These are phyloP conservation scores for Botryotinia convoluta DNA, from an alignment of 2,329 filamentous ascomycete genomes.

Conservation along the genomic window DNA sequence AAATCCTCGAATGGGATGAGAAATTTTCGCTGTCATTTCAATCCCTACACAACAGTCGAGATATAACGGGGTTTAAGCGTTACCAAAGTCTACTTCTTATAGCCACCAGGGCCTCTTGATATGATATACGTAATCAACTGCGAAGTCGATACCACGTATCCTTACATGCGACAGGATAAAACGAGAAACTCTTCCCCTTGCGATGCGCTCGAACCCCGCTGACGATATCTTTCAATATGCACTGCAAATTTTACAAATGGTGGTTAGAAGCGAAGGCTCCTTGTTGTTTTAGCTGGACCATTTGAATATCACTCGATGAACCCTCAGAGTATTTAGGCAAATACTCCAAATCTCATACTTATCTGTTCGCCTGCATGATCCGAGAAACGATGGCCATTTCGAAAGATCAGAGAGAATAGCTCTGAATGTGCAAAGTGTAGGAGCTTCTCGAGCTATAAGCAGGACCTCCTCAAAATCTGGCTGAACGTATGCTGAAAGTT, in stretches of 20 bases:
- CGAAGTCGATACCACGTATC: not conserved
- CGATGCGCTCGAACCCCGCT: not conserved
- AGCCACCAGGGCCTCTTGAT: not conserved
- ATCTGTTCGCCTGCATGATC: not conserved
- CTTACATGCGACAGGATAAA: not conserved
- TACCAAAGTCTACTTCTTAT: not conserved
- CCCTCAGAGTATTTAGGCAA: not conserved
- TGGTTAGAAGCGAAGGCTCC: not conserved
- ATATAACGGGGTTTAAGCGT: not conserved
- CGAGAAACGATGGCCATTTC: not conserved
- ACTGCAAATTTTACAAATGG: not conserved
- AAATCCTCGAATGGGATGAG: not conserved
- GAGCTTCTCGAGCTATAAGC: not conserved
- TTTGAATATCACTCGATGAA: not conserved
- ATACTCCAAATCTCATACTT: not conserved
- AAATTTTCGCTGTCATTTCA: not conserved
- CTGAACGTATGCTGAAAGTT: not conserved
- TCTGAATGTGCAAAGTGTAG: not conserved
- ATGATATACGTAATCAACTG: not conserved
- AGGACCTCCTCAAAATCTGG: not conserved
- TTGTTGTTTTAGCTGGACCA: not conserved
- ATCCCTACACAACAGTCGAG: not conserved
- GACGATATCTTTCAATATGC: not conserved
- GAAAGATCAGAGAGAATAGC: not conserved
- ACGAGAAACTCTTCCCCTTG: not conserved